Evolutionary conservation across 192 early-diverging fungal species (phyloP).

Genomic region (Mortierella antarctica): DNA sequence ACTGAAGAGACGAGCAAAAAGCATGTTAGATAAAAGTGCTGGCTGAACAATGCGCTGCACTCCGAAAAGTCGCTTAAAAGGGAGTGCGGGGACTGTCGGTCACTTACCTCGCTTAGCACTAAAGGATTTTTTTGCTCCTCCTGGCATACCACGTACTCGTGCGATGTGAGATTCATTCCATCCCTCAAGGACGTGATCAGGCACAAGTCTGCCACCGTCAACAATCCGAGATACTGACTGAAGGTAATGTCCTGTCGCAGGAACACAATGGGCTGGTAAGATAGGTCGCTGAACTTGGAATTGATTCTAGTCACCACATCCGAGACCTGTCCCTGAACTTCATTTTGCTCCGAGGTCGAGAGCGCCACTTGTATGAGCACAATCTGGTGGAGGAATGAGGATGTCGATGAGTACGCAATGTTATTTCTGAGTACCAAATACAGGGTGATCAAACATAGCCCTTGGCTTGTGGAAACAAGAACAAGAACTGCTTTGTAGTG

Average conservation of each 20-base stretch:
- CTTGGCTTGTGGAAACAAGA: neutral
- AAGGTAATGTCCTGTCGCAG: conserved; percentile 93
- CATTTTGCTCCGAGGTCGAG: conserved; percentile 92
- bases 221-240: conserved; percentile 89
- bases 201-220: conserved; percentile 90
- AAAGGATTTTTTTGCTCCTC: conserved; percentile 83
- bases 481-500: neutral
- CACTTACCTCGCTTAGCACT: conserved; percentile 84
- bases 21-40: neutral
- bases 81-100: too few relatives aligned
- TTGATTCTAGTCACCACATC: conserved; percentile 95
- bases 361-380: conserved; percentile 95
- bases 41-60: too few relatives aligned
- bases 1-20: conserved; percentile 50
- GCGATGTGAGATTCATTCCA: conserved; percentile 97
- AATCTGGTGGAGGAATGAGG: conserved; percentile 58
- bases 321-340: conserved; percentile 84
- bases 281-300: conserved; percentile 89
- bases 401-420: too few relatives aligned
- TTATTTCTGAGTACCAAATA: too few relatives aligned
- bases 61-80: too few relatives aligned
- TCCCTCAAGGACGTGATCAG: conserved; percentile 93
- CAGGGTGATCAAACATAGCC: too few relatives aligned
- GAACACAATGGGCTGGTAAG: conserved; percentile 90
- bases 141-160: conserved; percentile 95